These are phyloP conservation scores for Drechmeria coniospora DNA, from an alignment of 2,329 filamentous ascomycete species.

Conservation along the genomic window DNA sequence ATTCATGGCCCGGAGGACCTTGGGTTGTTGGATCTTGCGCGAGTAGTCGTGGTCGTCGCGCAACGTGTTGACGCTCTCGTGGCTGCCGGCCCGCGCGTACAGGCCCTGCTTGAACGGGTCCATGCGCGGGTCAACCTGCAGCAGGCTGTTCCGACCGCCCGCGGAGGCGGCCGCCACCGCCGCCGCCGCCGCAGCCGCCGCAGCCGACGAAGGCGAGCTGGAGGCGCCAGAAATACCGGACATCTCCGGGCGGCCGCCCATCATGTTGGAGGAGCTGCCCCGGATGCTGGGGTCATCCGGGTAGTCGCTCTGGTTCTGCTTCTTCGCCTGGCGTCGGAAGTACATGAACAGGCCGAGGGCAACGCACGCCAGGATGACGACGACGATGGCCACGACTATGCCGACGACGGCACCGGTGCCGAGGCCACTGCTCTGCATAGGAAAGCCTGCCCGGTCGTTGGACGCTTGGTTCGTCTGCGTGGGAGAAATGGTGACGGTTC, in stretches of 20 bases:
- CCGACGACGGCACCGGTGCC: constrained; percentile 34
- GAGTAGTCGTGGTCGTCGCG: constrained; percentile 53
- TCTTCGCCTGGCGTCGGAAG: constrained; percentile 29
- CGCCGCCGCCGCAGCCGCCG: no score
- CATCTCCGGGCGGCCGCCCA: constrained; percentile 29
- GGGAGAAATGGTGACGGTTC: constrained; percentile 38
- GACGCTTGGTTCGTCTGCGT: constrained; percentile 13
- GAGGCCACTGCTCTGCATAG: constrained; percentile 14
- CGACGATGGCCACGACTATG: constrained; percentile 35
- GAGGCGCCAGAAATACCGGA: no score
- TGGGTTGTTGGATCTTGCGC: constrained; percentile 37
- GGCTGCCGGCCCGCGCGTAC: constrained; percentile 42
- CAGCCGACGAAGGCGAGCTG: no score
- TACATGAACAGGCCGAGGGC: constrained; percentile 25
- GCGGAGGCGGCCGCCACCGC: constrained; percentile 19
- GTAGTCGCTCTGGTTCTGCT: constrained; percentile 25
- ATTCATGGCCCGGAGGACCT: constrained; percentile 47
- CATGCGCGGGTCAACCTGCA: constrained; percentile 47
- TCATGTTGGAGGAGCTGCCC: constrained; percentile 35
- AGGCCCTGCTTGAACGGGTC: constrained; percentile 43
- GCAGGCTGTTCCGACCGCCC: constrained; percentile 34
- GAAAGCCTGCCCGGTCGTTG: constrained; percentile 4
- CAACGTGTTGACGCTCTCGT: constrained; percentile 47
- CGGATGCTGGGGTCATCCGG: constrained; percentile 30
- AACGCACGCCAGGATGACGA: constrained; percentile 22